phyloP scores from a whole-genome alignment of 2,329 filamentous ascomycete genomes.

The Pseudodiploospora longispora region DNA sequence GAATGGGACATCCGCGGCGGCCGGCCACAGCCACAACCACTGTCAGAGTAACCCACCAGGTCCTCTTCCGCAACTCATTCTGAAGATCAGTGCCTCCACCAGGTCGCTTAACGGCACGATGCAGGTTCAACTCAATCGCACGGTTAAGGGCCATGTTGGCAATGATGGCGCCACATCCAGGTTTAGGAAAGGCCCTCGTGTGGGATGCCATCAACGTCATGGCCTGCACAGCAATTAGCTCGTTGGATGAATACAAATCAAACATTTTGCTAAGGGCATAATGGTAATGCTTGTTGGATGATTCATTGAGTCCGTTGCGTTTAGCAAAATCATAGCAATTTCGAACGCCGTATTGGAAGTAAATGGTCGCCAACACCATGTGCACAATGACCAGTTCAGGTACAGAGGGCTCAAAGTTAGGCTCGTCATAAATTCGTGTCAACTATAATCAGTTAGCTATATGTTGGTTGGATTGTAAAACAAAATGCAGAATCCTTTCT shows the following conservation, averaged over 20 bases:
- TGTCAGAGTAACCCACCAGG: constrained; percentile 66
- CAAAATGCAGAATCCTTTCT: not conserved
- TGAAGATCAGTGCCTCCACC: constrained; percentile 47
- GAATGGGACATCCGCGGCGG: constrained; percentile 70
- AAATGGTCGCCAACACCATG: constrained; percentile 72
- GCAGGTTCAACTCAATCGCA: constrained; percentile 67
- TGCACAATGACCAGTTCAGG: constrained; percentile 65
- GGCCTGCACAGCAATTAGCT: constrained; percentile 62
- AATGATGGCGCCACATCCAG: constrained; percentile 64
- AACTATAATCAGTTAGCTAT: constrained; percentile 32
- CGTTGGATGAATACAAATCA: constrained; percentile 53
- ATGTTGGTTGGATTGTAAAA: not conserved
- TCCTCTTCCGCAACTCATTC: constrained; percentile 67
- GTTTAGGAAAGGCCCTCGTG: constrained; percentile 70
- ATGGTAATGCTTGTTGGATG: constrained; percentile 72
- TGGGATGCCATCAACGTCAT: constrained; percentile 64
- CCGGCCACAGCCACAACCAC: constrained; percentile 63
- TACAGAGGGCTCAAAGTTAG: constrained; percentile 50
- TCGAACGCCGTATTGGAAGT: constrained; percentile 67
- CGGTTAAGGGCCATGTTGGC: constrained; percentile 56
- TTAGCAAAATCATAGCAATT: constrained; percentile 51
- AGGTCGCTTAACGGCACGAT: constrained; percentile 54
- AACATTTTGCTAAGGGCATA: constrained; percentile 63
- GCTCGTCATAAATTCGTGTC: constrained; percentile 61
- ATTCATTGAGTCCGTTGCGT: constrained; percentile 47